A percentile compares a stretch with the other conserved stretches of the same genome.
phyloP scores from a whole-genome alignment of 352 stramenopile genomes.

The Pythium vanterpoolii region DNA sequence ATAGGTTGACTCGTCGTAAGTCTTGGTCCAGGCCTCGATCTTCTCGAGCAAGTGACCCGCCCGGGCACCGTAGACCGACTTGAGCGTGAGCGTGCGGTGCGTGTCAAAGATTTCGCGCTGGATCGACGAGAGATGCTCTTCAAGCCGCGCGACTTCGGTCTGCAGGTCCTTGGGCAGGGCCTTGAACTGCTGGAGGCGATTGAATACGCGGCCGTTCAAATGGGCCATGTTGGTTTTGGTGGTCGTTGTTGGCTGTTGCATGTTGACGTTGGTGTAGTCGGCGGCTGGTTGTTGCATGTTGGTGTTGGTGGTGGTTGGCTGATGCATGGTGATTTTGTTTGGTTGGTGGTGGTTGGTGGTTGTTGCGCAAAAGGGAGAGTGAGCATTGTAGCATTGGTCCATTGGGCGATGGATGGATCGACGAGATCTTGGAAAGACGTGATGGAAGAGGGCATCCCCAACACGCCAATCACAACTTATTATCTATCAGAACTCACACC shows the following conservation, averaged over 20 bases:
- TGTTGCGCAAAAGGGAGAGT: not conserved
- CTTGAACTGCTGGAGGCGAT: constrained; percentile 14
- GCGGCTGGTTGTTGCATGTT: too few species aligned
- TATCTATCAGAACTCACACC: too few species aligned
- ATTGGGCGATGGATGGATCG: not conserved
- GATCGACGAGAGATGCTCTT: not conserved
- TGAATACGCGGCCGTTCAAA: constrained; percentile 19
- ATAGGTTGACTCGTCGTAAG: too few species aligned
- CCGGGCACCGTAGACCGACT: not conserved
- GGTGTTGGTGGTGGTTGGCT: too few species aligned
- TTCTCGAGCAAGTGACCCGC: not conserved
- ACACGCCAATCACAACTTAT: too few species aligned
- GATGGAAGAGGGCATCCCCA: not conserved
- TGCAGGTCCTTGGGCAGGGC: constrained; percentile 2
- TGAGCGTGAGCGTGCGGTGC: not conserved
- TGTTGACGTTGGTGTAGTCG: too few species aligned
- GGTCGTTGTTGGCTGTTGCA: not conserved
- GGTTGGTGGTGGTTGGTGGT: too few species aligned
- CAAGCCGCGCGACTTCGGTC: constrained; percentile 2
- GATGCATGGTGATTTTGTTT: too few species aligned
- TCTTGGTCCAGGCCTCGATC: constrained; percentile 1
- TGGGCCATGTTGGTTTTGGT: not conserved
- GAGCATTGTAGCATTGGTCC: not conserved
- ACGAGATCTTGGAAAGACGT: not conserved
- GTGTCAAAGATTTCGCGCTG: not conserved